Evolutionary conservation across 768 basidiomycete genomes (phyloP), one percentile per base, ranked within the genome.

Genomic region (Pisolithus albus): DNA sequence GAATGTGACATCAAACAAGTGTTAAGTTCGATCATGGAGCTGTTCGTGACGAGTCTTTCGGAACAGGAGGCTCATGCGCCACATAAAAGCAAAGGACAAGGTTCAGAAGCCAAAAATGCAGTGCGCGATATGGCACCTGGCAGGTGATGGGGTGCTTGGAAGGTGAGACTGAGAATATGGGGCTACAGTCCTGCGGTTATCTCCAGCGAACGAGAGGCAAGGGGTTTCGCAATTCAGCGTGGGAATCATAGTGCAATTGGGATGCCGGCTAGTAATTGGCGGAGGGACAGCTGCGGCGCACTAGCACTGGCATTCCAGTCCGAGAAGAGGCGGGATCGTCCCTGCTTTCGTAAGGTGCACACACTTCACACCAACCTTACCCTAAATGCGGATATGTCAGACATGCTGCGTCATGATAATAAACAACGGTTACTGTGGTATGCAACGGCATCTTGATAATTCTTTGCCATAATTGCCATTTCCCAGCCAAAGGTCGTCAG

Each of bases 231-330:
- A 52, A 2, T 47, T 51, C 47, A 52, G 50, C 18, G 56, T 45
- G 30, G 47, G 45, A 50, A 48, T 16, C 44, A 45, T 7, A 16
- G 32, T 48, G 50, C 47, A 51, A 55, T 49, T 54, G 39, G 45
- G 46, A 51, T 49, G 28, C 52, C 49, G 42, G 47, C 45, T 50
- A 49, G 49, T 52, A 50, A 57, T 57, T 53, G 36, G 24, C 47
- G 44, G 7, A 36, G 13, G 41, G 10, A 36, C 42, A 38, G 49
- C 36, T 52, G 50, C 9, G 56, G 54, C 51, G 68, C 64, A 65
- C 66, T 68, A 62, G 61, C 62, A 63, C 57, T 65, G 63, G 56
- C 59, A 64, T 63, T 67, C 59, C 55, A 65, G 66, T 66, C 69
- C 66, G 64, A 67, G 65, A 64, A 55, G 60, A 47, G 46, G 46